Evolutionary conservation across 805 yeast genomes (phyloP).

Genomic region (Candida ovalis): DNA sequence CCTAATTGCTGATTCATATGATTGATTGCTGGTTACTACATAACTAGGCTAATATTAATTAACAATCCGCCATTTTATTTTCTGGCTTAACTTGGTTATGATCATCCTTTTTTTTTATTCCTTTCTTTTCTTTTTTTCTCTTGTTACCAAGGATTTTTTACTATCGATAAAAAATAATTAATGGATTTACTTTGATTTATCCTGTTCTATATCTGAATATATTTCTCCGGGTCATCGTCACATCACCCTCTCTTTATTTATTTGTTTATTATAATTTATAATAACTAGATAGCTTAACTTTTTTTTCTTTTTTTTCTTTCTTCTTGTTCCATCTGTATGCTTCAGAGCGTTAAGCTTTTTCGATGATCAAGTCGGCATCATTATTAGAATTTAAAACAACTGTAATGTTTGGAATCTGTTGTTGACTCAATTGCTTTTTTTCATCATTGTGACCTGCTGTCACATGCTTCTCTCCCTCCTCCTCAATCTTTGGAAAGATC

Average conservation of each 20-base stretch:
- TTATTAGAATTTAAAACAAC: conserved; percentile 27
- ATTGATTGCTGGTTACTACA: too few species aligned
- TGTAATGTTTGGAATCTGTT: conserved; percentile 23
- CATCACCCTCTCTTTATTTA: not conserved
- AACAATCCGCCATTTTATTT: too few species aligned
- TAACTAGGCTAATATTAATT: too few species aligned
- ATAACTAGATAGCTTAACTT: not conserved
- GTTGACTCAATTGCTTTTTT: conserved; percentile 2
- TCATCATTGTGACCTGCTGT: too few species aligned
- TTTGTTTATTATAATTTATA: not conserved
- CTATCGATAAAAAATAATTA: too few species aligned
- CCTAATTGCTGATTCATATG: not conserved
- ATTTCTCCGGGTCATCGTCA: not conserved
- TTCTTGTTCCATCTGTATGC: not conserved
- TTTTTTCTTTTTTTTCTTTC: not conserved
- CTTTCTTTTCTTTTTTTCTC: too few species aligned
- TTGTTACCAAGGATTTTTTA: too few species aligned
- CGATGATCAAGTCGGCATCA: conserved; percentile 32
- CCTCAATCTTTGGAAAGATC: conserved; percentile 7
- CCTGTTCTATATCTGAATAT: not conserved
- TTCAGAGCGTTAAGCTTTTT: conserved; percentile 17
- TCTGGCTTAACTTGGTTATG: too few species aligned
- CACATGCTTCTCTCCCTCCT: not conserved
- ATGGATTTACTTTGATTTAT: not conserved
- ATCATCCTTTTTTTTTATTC: too few species aligned